These are phyloP conservation scores for Suillus occidentalis DNA, from an alignment of 768 basidiomycete genomes.

Conservation along the genomic window DNA sequence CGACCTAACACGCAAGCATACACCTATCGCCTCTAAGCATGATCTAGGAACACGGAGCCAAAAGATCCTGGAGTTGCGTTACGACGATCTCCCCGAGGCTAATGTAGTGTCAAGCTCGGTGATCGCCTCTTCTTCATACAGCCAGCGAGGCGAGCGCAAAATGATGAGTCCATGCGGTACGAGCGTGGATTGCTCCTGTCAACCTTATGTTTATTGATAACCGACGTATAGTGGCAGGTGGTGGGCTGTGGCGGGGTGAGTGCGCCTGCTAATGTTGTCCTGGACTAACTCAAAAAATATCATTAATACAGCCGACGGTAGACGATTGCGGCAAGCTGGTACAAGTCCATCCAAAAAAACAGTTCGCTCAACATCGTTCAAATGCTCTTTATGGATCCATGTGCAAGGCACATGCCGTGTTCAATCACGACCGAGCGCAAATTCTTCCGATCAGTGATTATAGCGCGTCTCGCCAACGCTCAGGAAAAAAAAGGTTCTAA, in stretches of 20 bases:
- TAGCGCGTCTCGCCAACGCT: neutral
- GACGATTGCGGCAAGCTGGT: neutral
- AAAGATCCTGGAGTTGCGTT: neutral
- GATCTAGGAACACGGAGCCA: neutral
- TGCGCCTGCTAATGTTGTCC: neutral
- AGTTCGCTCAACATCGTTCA: neutral
- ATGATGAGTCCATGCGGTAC: neutral
- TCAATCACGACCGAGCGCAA: neutral
- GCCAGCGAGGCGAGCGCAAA: neutral
- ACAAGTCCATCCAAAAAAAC: neutral
- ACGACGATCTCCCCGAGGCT: neutral
- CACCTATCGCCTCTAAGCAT: neutral
- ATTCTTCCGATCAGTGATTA: neutral
- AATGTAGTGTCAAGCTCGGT: neutral
- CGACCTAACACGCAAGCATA: neutral
- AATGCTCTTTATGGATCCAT: neutral
- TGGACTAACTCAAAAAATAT: neutral
- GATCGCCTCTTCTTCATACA: neutral
- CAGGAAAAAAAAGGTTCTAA: neutral
- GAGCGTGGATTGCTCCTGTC: neutral
- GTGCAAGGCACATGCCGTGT: neutral
- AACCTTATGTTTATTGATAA: neutral
- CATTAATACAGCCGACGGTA: neutral
- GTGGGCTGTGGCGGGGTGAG: neutral
- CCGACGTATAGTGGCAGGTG: neutral